Evolutionary conservation across 441 rosid species (phyloP).

Genomic region (Breynia disticha): DNA sequence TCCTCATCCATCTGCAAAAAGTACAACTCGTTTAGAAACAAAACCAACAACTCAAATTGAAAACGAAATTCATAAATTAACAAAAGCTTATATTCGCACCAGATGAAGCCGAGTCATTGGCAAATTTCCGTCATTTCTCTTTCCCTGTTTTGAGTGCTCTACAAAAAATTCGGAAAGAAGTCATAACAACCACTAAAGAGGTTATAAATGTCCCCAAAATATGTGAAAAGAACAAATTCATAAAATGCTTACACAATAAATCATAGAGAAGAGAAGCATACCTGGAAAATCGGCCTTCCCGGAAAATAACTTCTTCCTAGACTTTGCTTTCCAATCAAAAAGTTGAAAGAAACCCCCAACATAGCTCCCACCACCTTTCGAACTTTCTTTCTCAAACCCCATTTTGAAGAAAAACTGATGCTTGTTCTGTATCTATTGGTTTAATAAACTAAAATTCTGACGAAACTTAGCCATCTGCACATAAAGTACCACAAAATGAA

Average conservation of each 20-base stretch:
- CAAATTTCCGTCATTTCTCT: conserved; percentile 54
- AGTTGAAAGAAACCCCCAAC: conserved; percentile 74
- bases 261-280: conserved; percentile 14
- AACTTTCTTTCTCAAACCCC: conserved; percentile 59
- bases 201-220: neutral
- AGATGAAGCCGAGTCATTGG: conserved; percentile 46
- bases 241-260: no score
- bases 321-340: conserved; percentile 95
- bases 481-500: neutral
- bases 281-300: conserved; percentile 68
- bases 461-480: conserved; percentile 23
- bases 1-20: conserved; percentile 61
- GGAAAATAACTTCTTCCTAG: conserved; percentile 87
- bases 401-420: conserved; percentile 14
- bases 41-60: neutral
- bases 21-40: conserved; percentile 8
- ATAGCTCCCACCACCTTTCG: conserved; percentile 53
- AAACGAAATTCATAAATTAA: neutral
- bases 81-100: conserved; percentile 20
- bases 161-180: conserved; percentile 7
- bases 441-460: conserved; percentile 6
- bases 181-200: conserved; percentile 10
- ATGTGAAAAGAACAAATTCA: no score
- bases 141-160: conserved; percentile 63
- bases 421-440: conserved; percentile 13